Evolutionary conservation across 176 grass and related monocot species (phyloP), one percentile per base, ranked within the genome.

Genomic region (Oryza longistaminata): DNA sequence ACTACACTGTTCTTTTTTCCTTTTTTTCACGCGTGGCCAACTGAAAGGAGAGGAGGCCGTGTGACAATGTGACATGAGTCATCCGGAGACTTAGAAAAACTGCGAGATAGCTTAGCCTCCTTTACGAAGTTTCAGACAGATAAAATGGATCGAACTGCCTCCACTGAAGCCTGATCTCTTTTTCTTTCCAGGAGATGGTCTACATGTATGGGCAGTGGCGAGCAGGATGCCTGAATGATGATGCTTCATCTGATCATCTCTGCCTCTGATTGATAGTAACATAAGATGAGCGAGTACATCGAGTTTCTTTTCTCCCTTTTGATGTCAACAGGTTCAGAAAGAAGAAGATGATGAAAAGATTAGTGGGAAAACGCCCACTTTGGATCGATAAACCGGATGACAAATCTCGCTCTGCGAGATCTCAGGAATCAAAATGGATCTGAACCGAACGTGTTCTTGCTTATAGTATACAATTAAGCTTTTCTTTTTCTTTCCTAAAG

Each of bases 121-220:
- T 34, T 21, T 11, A 5, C 64, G 48, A 79, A 78, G 22, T 73
- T 37, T 82, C 2, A 64, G 16, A 53, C 80, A 75, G 48, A 40
- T 24, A 19, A 62, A 62, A 62, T 62, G n/a, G 17, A 62, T 62
- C 52, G 42, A 80, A 67, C 69, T 66, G 53, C 67, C 77, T 82
- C 86, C 85, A 82, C 79, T 40, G 12, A 71, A 25, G 67, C 73
- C 70, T 14, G 29, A 31, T 60, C 19, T 55, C 52, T 3, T 69
- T 11, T 31, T 66, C 75, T 85, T 85, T 70, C 6, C 70, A 64
- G 76, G 77, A 76, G 82, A 75, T 85, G 82, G 77, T 43, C 87
- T 75, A 76, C 82, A 70, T 65, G 77, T 64, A 49, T 68, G 49
- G 71, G 69, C n/a, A 85, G 61, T 89, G 87, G 76, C 76, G 7